Percentiles rank a stretch among this genome's conserved stretches.
These are phyloP conservation scores for Pseudonitzschia delicatissima DNA, from an alignment of 108 stramenopile species.

Conservation along the genomic window DNA sequence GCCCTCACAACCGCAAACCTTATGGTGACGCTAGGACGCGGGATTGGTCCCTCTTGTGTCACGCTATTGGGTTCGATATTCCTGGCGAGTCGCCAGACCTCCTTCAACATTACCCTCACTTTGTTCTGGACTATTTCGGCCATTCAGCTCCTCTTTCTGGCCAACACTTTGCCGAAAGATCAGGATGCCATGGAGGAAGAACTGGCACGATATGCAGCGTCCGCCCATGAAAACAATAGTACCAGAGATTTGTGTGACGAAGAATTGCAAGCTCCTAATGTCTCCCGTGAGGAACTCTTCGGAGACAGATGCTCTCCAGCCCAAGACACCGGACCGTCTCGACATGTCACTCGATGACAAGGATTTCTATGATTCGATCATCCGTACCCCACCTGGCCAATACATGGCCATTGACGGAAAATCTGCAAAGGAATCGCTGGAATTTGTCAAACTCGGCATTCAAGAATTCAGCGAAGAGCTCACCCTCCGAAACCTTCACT, in stretches of 20 bases:
- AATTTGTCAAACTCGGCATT: constrained; percentile 48
- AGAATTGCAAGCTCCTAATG: background rate
- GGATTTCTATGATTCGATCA: constrained; percentile 15
- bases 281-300: no score
- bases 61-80: constrained; percentile 42
- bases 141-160: constrained; percentile 47
- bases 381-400: constrained; percentile 46
- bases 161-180: constrained; percentile 55
- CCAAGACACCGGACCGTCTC: constrained; percentile 1
- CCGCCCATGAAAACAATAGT: background rate
- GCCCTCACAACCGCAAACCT: constrained; percentile 68
- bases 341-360: constrained; percentile 14
- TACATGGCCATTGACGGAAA: constrained; percentile 55
- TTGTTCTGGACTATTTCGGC: constrained; percentile 58
- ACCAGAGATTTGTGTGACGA: background rate
- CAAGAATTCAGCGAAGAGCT: constrained; percentile 47
- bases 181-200: constrained; percentile 66
- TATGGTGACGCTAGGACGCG: constrained; percentile 56
- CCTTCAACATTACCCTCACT: constrained; percentile 56
- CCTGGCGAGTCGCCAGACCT: constrained; percentile 31
- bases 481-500: background rate
- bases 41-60: constrained; percentile 58
- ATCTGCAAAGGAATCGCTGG: constrained; percentile 39
- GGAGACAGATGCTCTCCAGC: no score
- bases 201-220: constrained; percentile 49